Percentiles rank a stretch among this genome's conserved stretches.
phyloP scores from a whole-genome alignment of 441 rosid genomes.

The Hypseocharis bilobata region DNA sequence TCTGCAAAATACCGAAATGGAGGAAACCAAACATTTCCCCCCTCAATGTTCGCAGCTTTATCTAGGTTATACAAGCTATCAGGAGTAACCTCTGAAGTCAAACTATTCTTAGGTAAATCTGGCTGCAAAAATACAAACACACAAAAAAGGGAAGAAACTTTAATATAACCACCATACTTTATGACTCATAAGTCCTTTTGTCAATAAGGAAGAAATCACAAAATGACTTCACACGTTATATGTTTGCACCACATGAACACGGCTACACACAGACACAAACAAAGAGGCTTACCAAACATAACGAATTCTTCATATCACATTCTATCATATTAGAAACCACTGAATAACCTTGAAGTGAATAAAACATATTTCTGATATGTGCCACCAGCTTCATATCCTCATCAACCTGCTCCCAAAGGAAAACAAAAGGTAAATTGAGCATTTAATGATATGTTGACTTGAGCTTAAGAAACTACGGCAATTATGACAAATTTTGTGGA shows the following conservation, averaged over 20 bases:
- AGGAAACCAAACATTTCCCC: slow-evolving; percentile 28
- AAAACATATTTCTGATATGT: slow-evolving; percentile 53
- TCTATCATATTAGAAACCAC: slow-evolving; percentile 31
- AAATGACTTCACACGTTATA: background rate
- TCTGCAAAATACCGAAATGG: slow-evolving; percentile 27
- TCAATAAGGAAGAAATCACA: background rate
- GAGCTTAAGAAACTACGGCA: slow-evolving; percentile 2
- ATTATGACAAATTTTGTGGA: background rate
- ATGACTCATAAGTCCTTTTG: background rate
- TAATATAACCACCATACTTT: slow-evolving; percentile 19
- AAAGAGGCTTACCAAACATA: slow-evolving; percentile 38
- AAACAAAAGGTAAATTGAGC: slow-evolving; percentile 17
- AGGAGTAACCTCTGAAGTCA: slow-evolving; percentile 34
- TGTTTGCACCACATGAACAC: background rate
- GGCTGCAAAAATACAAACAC: slow-evolving; percentile 35
- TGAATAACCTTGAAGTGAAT: slow-evolving; percentile 45
- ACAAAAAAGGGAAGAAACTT: slow-evolving; percentile 1
- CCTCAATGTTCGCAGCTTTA: slow-evolving; percentile 32
- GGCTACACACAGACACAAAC: background rate
- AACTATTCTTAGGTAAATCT: slow-evolving; percentile 32
- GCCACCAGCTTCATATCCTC: slow-evolving; percentile 60
- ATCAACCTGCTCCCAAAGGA: slow-evolving; percentile 39
- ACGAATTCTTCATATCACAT: slow-evolving; percentile 34
- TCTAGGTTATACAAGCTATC: slow-evolving; percentile 31
- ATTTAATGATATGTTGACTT: slow-evolving; percentile 4